A percentile compares a stretch with the other conserved stretches of the same genome.
phyloP scores from a whole-genome alignment of 2,329 filamentous ascomycete species.

The Colletotrichum somersetense region DNA sequence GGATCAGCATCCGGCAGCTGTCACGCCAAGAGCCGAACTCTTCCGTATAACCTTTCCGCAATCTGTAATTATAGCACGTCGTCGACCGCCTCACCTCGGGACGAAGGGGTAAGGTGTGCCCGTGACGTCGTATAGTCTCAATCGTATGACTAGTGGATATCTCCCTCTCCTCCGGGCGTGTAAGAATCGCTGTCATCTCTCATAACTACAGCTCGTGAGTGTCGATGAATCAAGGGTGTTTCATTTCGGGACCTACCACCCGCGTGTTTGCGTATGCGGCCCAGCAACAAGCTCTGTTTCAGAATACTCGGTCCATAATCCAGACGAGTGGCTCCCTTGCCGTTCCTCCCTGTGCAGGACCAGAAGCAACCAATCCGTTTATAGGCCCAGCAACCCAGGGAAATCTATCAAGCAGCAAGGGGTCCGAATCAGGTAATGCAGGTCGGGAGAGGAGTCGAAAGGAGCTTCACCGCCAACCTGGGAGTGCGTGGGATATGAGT shows the following conservation, averaged over 20 bases:
- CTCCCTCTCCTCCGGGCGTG: background rate
- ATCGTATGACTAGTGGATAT: constrained; percentile 37
- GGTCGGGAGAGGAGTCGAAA: constrained; percentile 7
- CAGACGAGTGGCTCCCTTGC: constrained; percentile 30
- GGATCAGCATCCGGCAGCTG: background rate
- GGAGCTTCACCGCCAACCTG: constrained; percentile 45
- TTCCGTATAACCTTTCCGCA: background rate
- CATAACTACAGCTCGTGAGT: constrained; percentile 22
- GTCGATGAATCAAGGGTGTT: constrained; percentile 23
- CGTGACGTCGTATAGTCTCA: constrained; percentile 35
- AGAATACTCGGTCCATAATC: constrained; percentile 33
- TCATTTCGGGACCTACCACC: constrained; percentile 21
- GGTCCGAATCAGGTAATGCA: constrained; percentile 38
- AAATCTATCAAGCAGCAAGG: constrained; percentile 24
- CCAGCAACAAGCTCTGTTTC: constrained; percentile 40
- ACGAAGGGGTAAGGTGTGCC: background rate
- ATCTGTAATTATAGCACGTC: constrained; percentile 25
- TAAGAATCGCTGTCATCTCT: background rate
- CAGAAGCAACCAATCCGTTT: constrained; percentile 26
- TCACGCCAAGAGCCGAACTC: constrained; percentile 3
- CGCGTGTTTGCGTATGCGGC: constrained; percentile 31
- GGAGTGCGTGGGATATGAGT: constrained; percentile 29
- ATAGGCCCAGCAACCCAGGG: constrained; percentile 16
- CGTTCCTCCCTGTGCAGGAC: background rate
- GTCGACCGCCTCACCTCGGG: constrained; percentile 26